These are phyloP conservation scores for Colletotrichum tabaci DNA, from an alignment of 2,329 filamentous ascomycete genomes.

Conservation along the genomic window DNA sequence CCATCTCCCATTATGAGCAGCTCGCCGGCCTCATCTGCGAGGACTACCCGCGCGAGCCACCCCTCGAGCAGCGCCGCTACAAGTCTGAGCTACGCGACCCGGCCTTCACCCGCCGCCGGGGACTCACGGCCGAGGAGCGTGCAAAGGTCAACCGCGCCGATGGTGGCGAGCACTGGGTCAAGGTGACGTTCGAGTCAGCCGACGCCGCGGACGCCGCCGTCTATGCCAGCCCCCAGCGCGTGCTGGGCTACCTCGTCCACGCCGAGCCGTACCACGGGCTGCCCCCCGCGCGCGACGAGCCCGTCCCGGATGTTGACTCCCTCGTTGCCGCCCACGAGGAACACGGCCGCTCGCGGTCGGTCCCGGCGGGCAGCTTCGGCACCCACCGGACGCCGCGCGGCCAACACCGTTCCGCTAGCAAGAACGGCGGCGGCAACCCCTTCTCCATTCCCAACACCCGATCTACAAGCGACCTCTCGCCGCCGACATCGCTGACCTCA, in stretches of 20 bases:
- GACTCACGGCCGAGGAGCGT: conserved; percentile 80
- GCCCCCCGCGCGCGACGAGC: conserved; percentile 74
- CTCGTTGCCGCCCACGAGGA: conserved; percentile 52
- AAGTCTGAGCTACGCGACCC: conserved; percentile 82
- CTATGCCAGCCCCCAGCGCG: conserved; percentile 78
- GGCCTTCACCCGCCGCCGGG: conserved; percentile 75
- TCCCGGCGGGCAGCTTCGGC: conserved; percentile 50
- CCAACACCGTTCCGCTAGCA: conserved; percentile 44
- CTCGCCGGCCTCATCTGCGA: conserved; percentile 91
- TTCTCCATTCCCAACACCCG: conserved; percentile 55
- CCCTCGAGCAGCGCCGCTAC: conserved; percentile 77
- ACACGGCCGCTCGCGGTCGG: conserved; percentile 53
- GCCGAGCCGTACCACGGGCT: conserved; percentile 79
- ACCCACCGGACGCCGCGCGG: conserved; percentile 45
- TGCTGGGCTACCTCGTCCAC: conserved; percentile 79
- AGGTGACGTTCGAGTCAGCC: conserved; percentile 83
- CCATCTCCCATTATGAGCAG: conserved; percentile 89
- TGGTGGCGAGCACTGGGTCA: conserved; percentile 93
- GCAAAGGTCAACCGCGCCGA: conserved; percentile 85
- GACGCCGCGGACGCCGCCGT: conserved; percentile 79
- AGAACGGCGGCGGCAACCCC: conserved; percentile 51
- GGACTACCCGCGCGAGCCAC: conserved; percentile 91
- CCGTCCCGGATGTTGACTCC: conserved; percentile 69
- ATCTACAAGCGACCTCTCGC: conserved; percentile 55
- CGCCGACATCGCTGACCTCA: conserved; percentile 64